These are phyloP conservation scores for Melampsora larici-populina DNA, from an alignment of 1,284 basidiomycete species.

Conservation along the genomic window DNA sequence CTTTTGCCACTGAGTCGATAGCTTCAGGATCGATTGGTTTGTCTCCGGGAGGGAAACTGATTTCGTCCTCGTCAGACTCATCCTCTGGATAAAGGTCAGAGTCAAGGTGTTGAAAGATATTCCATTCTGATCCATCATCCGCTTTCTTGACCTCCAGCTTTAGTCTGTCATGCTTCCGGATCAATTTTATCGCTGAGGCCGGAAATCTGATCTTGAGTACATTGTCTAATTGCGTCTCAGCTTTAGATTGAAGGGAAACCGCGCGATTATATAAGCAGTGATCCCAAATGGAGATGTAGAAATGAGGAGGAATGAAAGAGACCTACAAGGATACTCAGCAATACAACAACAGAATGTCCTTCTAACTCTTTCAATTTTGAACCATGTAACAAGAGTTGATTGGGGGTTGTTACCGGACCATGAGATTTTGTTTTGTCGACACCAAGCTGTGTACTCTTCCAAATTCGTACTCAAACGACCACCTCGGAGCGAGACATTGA, in stretches of 20 bases:
- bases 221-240: neutral
- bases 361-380: constrained; percentile 36
- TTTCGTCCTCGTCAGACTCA: constrained; percentile 38
- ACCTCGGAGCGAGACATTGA: constrained; percentile 32
- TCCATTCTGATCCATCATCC: constrained; percentile 40
- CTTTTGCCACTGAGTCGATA: neutral
- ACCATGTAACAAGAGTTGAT: constrained; percentile 23
- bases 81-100: constrained; percentile 35
- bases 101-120: constrained; percentile 30
- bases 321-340: constrained; percentile 6
- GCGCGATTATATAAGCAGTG: neutral
- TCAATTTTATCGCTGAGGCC: constrained; percentile 34
- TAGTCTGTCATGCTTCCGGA: constrained; percentile 33
- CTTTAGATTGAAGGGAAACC: too few species aligned
- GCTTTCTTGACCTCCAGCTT: constrained; percentile 28
- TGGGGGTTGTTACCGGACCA: constrained; percentile 36
- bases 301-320: neutral
- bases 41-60: neutral
- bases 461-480: constrained; percentile 28
- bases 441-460: constrained; percentile 42
- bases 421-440: constrained; percentile 30
- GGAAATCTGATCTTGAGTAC: constrained; percentile 40
- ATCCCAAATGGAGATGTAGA: neutral
- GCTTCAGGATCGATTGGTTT: constrained; percentile 6
- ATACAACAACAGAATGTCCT: constrained; percentile 41